Evolutionary conservation across 2,329 filamentous ascomycete genomes (phyloP).

Genomic region (Colletotrichum lini): DNA sequence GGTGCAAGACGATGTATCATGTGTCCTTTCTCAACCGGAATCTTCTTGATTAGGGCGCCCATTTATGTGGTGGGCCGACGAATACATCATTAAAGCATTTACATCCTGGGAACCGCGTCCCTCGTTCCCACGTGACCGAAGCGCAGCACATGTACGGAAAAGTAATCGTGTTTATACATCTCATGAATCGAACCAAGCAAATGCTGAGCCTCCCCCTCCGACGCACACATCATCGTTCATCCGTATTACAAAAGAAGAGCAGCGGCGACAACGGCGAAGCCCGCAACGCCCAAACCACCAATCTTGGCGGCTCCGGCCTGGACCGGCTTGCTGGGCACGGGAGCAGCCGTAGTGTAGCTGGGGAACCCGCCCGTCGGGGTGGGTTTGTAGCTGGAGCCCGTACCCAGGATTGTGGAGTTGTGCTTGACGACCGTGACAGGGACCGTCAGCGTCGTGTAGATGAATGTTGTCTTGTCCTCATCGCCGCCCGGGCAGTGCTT

Average conservation of each 20-base stretch:
- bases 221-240: background rate
- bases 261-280: constrained; percentile 44
- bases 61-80: background rate
- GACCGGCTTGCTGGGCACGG: constrained; percentile 46
- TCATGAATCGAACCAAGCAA: constrained; percentile 2
- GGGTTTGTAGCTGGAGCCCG: constrained; percentile 25
- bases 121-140: background rate
- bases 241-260: constrained; percentile 30
- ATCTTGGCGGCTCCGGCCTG: constrained; percentile 40
- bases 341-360: constrained; percentile 35
- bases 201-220: background rate
- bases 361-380: constrained; percentile 19
- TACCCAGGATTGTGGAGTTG: constrained; percentile 36
- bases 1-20: background rate
- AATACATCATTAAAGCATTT: background rate
- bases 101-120: background rate
- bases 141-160: constrained; percentile 12
- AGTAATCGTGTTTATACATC: constrained; percentile 5
- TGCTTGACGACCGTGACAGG: constrained; percentile 28
- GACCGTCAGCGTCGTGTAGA: constrained; percentile 32
- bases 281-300: constrained; percentile 33
- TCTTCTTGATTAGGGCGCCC: background rate
- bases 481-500: constrained; percentile 9
- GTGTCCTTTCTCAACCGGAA: background rate
- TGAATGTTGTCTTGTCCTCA: constrained; percentile 10